Conservation (phyloP, 78 protist species). For the Speleostelium caveatum region DNA sequence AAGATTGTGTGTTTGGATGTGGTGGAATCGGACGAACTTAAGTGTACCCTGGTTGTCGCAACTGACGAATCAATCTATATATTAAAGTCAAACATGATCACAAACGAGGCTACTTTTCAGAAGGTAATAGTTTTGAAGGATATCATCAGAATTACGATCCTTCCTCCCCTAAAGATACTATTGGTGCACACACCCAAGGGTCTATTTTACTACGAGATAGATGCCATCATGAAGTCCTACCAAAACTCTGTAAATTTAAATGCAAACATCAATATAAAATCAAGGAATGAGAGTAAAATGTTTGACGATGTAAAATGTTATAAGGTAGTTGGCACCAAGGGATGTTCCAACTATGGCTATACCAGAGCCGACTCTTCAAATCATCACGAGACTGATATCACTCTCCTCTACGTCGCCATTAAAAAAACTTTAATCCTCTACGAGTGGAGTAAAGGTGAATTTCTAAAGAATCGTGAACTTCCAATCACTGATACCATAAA, state of each 20-base stretch:
- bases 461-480: conserved; percentile 20
- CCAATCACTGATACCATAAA: conserved; percentile 26
- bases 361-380: not conserved
- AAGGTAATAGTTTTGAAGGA: conserved; percentile 26
- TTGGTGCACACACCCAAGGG: conserved; percentile 37
- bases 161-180: conserved; percentile 1
- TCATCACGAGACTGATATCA: conserved; percentile 11
- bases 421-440: conserved; percentile 26
- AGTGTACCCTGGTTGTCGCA: conserved; percentile 44
- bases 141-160: conserved; percentile 12
- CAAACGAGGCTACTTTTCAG: conserved; percentile 13
- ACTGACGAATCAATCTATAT: conserved; percentile 39
- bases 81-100: conserved; percentile 24
- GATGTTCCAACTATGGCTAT: conserved; percentile 33
- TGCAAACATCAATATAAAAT: no score
- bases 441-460: conserved; percentile 55
- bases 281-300: no score
- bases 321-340: conserved; percentile 31
- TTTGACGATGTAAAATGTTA: conserved; percentile 13
- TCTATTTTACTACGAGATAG: conserved; percentile 20
- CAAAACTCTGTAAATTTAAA: not conserved
- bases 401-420: conserved; percentile 49
- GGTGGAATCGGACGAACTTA: conserved; percentile 45
- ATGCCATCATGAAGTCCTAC: not conserved
- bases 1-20: conserved; percentile 65